Evolutionary conservation across 2,329 filamentous ascomycete genomes (phyloP).

Genomic region (Calonectria leucothoes): DNA sequence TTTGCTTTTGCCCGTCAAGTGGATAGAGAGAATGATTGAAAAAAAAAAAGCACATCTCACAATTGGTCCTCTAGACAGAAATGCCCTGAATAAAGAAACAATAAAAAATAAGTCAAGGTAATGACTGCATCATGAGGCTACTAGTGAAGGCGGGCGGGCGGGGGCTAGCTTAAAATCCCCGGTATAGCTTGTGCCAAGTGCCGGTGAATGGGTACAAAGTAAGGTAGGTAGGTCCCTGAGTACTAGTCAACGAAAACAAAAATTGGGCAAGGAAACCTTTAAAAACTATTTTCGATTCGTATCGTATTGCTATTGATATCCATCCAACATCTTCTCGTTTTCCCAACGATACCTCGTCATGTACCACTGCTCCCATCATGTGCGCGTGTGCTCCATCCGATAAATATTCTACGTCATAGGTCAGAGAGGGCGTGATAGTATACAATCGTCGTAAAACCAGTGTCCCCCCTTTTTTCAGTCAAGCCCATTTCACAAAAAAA

Average conservation of each 20-base stretch:
- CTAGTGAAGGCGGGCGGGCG: background rate
- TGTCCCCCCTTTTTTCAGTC: slow-evolving; percentile 17
- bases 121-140: background rate
- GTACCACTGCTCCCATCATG: slow-evolving; percentile 32
- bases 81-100: background rate
- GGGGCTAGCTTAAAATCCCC: background rate
- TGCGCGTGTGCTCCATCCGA: slow-evolving; percentile 36
- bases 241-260: background rate
- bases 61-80: background rate
- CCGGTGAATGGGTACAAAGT: no score
- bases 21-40: background rate
- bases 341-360: slow-evolving; percentile 28
- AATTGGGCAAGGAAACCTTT: background rate
- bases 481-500: slow-evolving; percentile 1
- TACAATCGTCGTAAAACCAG: slow-evolving; percentile 33
- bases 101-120: no score
- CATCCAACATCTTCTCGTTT: slow-evolving; percentile 12
- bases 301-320: slow-evolving; percentile 35
- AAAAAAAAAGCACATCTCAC: no score
- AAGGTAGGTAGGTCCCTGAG: no score
- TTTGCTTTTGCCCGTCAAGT: background rate
- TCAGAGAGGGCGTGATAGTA: slow-evolving; percentile 29
- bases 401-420: slow-evolving; percentile 30
- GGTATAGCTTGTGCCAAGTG: background rate
- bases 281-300: slow-evolving; percentile 35